Evolutionary conservation across 78 protist genomes (phyloP), one percentile per base, ranked within the genome.

Genomic region (Protostelium mycophagum): DNA sequence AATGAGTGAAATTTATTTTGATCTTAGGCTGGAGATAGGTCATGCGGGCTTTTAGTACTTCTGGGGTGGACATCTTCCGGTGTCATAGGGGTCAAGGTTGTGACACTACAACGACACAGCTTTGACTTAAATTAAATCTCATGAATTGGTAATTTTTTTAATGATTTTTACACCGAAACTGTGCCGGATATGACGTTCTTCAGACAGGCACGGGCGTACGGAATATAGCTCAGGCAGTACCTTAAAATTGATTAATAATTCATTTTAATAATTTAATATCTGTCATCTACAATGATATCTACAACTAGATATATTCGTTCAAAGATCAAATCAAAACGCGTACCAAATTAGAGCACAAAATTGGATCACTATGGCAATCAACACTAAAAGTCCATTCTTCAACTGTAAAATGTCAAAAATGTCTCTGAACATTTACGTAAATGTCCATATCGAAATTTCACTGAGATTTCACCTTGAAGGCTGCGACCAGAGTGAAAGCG

Each of bases 381-480:
- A 51, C 73, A 51, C 73, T 16, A 51, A 51, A 16, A 51, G 5
- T 25, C 31, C 73, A 16, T 25, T 51, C 73, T 51, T 51, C 73
- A 51, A 51, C 73, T 51, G 73, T 25, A 25, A 16, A 16, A 51
- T 16, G 73, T 5, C 16, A 5, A 51, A 51, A 51, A 51, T 25
- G 73, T 5, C 73, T 25, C 73, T 5, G 16, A 51, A 25, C 16
- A 25, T 51, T 16, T 16, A 51, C 5, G n/a, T n/a, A n/a, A n/a
- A n/a, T n/a, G n/a, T n/a, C n/a, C n/a, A n/a, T n/a, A n/a, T n/a
- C n/a, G n/a, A n/a, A n/a, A n/a, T n/a, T n/a, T n/a, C n/a, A n/a
- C n/a, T n/a, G n/a, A n/a, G n/a, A n/a, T n/a, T n/a, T 51, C 73
- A 51, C 73, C 73, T 51, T 51, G 73, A 51, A 51, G 73, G 73